phyloP scores from a whole-genome alignment of 1,139 yeast species.

The Wickerhamiella pararugosa region DNA sequence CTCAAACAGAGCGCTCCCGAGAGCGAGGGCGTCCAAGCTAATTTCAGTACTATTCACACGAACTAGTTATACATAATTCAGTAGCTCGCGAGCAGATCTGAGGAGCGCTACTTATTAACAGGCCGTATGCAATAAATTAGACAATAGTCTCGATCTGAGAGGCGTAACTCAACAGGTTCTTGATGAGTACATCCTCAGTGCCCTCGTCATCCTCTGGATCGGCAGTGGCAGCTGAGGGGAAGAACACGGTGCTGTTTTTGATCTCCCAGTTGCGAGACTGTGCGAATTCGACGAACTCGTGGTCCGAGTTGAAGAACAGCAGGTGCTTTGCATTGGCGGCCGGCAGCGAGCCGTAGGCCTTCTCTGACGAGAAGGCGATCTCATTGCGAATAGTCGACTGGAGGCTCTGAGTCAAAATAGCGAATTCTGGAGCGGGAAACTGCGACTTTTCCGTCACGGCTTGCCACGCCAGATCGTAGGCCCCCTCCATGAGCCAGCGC shows the following conservation, averaged over 20 bases:
- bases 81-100: neutral
- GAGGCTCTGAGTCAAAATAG: constrained; percentile 34
- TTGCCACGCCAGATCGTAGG: constrained; percentile 84
- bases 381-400: constrained; percentile 68
- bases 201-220: constrained; percentile 14
- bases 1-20: constrained; percentile 1
- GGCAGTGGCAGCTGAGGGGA: constrained; percentile 22
- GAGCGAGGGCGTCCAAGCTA: constrained; percentile 1
- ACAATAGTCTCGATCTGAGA: constrained; percentile 79
- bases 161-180: constrained; percentile 62
- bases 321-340: constrained; percentile 70
- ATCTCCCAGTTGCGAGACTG: constrained; percentile 46
- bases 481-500: constrained; percentile 92
- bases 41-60: neutral
- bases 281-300: constrained; percentile 48
- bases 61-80: no score
- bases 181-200: constrained; percentile 32
- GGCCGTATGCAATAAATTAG: constrained; percentile 19
- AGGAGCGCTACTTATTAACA: neutral
- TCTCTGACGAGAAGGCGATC: constrained; percentile 75
- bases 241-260: constrained; percentile 43
- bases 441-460: constrained; percentile 36
- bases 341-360: constrained; percentile 63
- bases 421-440: constrained; percentile 35
- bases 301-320: constrained; percentile 58